Conservation (phyloP, 768 basidiomycete species). For the Leccinum ochraceum region DNA sequence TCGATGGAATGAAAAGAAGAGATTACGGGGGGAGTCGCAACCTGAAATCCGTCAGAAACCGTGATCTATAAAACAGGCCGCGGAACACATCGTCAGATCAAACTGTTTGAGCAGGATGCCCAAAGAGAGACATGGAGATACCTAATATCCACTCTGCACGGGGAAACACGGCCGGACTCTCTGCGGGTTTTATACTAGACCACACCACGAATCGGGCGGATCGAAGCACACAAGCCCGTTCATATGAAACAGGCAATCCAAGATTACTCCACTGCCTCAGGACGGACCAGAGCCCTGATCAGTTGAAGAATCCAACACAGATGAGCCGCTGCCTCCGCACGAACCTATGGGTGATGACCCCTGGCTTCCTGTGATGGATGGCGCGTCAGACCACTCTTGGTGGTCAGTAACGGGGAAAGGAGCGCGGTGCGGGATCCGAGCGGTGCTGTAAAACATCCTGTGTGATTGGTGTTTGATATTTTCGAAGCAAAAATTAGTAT, state of each 20-base stretch:
- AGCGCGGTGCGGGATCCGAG: background rate
- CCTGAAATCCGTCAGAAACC: slow-evolving; percentile 4
- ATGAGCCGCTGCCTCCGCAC: slow-evolving; percentile 8
- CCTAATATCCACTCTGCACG: slow-evolving; percentile 14
- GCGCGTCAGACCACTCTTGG: background rate
- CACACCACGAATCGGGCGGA: slow-evolving; percentile 9
- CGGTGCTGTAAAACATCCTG: background rate
- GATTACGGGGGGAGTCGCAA: slow-evolving; percentile 16
- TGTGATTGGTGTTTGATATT: slow-evolving; percentile 5
- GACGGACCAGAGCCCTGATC: background rate
- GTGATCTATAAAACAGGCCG: slow-evolving; percentile 30
- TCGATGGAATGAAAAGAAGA: slow-evolving; percentile 8
- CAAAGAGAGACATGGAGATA: slow-evolving; percentile 20
- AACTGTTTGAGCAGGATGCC: slow-evolving; percentile 23
- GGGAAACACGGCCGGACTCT: slow-evolving; percentile 6
- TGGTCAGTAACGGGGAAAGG: background rate
- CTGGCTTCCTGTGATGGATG: background rate
- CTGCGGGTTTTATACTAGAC: slow-evolving; percentile 18
- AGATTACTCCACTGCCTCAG: slow-evolving; percentile 4
- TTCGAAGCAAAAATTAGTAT: background rate
- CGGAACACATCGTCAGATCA: slow-evolving; percentile 22
- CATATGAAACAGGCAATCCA: slow-evolving; percentile 7
- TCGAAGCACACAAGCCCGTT: slow-evolving; percentile 3
- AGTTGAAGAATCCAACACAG: background rate
- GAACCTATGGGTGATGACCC: background rate